phyloP scores from a whole-genome alignment of 2,329 filamentous ascomycete species.

The Botryosphaeria dothidea region DNA sequence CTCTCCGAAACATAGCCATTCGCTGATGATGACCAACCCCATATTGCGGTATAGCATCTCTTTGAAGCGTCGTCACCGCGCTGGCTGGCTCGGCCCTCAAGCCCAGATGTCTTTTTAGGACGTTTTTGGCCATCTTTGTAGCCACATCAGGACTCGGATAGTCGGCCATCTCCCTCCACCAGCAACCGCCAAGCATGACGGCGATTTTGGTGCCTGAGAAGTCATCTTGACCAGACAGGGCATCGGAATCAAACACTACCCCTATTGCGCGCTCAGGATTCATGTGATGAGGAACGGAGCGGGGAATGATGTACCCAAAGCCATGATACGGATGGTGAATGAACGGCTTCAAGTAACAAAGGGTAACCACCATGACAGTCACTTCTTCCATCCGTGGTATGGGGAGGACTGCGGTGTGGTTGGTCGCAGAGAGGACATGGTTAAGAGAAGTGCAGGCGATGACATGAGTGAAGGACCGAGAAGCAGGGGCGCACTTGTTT shows the following conservation, averaged over 20 bases:
- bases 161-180: slow-evolving; percentile 62
- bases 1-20: slow-evolving; percentile 58
- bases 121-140: slow-evolving; percentile 65
- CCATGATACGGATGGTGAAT: slow-evolving; percentile 67
- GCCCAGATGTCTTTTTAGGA: slow-evolving; percentile 72
- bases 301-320: slow-evolving; percentile 91
- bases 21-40: slow-evolving; percentile 71
- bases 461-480: not conserved
- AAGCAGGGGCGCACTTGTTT: not conserved
- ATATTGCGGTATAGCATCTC: slow-evolving; percentile 88
- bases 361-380: slow-evolving; percentile 87
- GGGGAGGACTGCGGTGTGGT: not conserved
- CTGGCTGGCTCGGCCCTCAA: slow-evolving; percentile 65
- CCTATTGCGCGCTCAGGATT: slow-evolving; percentile 85
- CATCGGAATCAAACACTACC: slow-evolving; percentile 86
- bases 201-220: slow-evolving; percentile 78
- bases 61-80: slow-evolving; percentile 61
- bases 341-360: slow-evolving; percentile 71
- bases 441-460: not conserved
- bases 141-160: slow-evolving; percentile 65
- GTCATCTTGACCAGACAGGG: slow-evolving; percentile 57
- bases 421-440: not conserved
- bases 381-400: slow-evolving; percentile 35
- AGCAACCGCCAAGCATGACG: slow-evolving; percentile 92
- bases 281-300: slow-evolving; percentile 65